Percentiles rank a stretch among this genome's conserved stretches.
These are phyloP conservation scores for Murraya koenigii DNA, from an alignment of 345 rosid genomes.

Conservation along the genomic window DNA sequence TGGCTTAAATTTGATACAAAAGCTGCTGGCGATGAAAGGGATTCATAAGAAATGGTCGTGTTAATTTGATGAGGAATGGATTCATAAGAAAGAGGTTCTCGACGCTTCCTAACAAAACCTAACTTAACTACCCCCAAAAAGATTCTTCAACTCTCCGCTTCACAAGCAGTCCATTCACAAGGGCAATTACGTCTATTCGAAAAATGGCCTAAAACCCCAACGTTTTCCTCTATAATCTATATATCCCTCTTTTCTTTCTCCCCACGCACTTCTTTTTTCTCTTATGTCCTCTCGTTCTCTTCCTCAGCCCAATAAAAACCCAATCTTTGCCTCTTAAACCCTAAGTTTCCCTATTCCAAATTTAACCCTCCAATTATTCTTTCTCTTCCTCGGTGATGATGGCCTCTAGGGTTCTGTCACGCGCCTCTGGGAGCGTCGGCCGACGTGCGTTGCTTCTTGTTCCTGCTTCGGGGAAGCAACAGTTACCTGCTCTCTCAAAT, in stretches of 20 bases:
- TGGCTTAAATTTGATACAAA: too few species aligned
- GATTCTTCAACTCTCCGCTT: not conserved
- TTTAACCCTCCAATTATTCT: not conserved
- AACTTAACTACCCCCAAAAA: not conserved
- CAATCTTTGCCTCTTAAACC: not conserved
- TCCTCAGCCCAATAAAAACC: not conserved
- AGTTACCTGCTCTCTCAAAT: constrained; percentile 27
- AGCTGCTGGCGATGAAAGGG: too few species aligned
- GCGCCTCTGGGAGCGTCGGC: constrained; percentile 46
- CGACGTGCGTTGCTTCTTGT: constrained; percentile 41
- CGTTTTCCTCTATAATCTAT: too few species aligned
- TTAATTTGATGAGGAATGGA: too few species aligned
- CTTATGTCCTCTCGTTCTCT: not conserved
- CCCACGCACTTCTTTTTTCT: constrained; percentile 20
- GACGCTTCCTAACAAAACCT: constrained; percentile 13
- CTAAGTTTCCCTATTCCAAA: not conserved
- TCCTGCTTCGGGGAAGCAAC: constrained; percentile 34
- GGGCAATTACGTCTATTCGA: constrained; percentile 31
- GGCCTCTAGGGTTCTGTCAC: constrained; percentile 51
- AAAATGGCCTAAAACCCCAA: not conserved
- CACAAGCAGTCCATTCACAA: not conserved
- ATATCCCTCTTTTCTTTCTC: constrained; percentile 35
- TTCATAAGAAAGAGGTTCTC: not conserved
- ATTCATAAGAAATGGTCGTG: too few species aligned
- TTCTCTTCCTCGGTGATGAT: constrained; percentile 30